Base-by-base conservation (phyloP, 2,329 filamentous ascomycete species). In the Fonsecaea monophora region DNA sequence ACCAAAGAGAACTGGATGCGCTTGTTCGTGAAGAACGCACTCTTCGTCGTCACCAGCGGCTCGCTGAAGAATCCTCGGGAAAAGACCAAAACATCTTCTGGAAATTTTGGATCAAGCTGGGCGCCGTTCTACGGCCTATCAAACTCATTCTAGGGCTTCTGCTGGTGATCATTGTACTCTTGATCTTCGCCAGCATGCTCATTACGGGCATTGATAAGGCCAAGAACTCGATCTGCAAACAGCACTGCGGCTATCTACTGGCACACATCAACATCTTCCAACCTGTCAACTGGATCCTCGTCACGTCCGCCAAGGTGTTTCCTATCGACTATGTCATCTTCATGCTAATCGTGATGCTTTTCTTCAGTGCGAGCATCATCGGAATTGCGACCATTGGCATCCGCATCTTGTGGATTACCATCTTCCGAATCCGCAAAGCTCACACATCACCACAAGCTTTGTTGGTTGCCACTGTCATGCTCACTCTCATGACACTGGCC, bases 201-300 rank as follows among this genome's bases (percentile, higher is more conserved):
- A 91, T 98, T 76, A 98, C 94, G 0, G 91, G 89, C 72, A 93
- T 98, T 75, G 95, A 99, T 85, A 98, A 98, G 82, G 92, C 93
- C 40, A 94, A 91, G 78, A 97, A 98, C 82, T 97, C 94, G 3
- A 82, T 96, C 69, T 99, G 95, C 86, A 94, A 95, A 78, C 83
- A 89, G 66, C 89, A 88, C 73, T 99, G 95, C 77, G 95, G 95
- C 69, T 99, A 97, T 79, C 91, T 98, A 58, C 85, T 99, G 4
- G 92, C 89, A 53, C 85, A 89, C 75, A 91, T 96, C 77, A 92
- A 96, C 77, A 89, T 98, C 73, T 96, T 97, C 83, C 95, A 99
- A 77, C 95, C 95, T 1, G 83, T 97, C 75, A 98, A 99, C 81
- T 96, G 90, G 86, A 83, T 96, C 65, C 87, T 97, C 67, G 88